Conservation (phyloP, 1,139 yeast species). For the Wickerhamomyces sp. region DNA sequence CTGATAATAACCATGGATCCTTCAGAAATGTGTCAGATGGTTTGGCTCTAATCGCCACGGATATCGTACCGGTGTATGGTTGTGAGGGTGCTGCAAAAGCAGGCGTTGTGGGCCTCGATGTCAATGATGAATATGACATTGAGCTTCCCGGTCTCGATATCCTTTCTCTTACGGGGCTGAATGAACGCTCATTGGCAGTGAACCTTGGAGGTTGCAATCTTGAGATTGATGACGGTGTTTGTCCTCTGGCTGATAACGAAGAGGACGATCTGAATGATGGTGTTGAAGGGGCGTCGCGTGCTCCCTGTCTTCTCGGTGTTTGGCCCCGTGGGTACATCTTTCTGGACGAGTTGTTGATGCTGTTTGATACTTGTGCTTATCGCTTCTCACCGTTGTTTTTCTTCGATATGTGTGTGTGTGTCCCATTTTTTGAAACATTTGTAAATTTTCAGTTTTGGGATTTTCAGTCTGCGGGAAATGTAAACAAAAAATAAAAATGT, state of each 20-base stretch:
- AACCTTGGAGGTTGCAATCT: constrained; percentile 1
- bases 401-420: too few relatives aligned
- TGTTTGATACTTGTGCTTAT: too few relatives aligned
- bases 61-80: constrained; percentile 30
- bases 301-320: constrained; percentile 5
- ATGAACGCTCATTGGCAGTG: not conserved
- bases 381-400: too few relatives aligned
- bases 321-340: constrained; percentile 6
- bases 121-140: not conserved
- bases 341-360: not conserved
- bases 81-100: constrained; percentile 13
- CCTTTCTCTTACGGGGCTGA: constrained; percentile 1
- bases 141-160: constrained; percentile 1
- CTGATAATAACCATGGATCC: constrained; percentile 37
- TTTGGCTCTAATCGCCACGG: constrained; percentile 32
- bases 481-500: not conserved
- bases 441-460: not conserved
- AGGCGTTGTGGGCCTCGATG: constrained; percentile 9
- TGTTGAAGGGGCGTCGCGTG: constrained; percentile 3
- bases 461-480: not conserved
- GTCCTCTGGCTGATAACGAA: constrained; percentile 3
- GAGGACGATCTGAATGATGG: constrained; percentile 6
- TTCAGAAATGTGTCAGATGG: constrained; percentile 25
- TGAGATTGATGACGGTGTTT: constrained; percentile 5
- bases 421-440: too few relatives aligned